Evolutionary conservation across 1,139 yeast genomes (phyloP).

Genomic region (Candida tropicalis): DNA sequence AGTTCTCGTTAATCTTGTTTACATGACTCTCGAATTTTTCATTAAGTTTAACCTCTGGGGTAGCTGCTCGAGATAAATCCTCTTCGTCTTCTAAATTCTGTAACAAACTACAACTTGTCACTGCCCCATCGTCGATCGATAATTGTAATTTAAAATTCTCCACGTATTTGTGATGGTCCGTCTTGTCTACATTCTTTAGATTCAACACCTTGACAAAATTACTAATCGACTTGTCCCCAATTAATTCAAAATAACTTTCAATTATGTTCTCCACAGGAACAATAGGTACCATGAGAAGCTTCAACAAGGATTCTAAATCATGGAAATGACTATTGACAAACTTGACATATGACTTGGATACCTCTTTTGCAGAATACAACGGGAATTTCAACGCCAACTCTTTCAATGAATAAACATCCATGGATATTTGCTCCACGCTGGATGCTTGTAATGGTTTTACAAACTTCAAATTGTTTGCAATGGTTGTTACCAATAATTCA

Average conservation of each 20-base stretch:
- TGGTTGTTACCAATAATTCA: slow-evolving; percentile 63
- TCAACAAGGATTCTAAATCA: slow-evolving; percentile 63
- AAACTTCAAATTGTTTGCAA: slow-evolving; percentile 57
- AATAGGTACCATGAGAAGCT: slow-evolving; percentile 62
- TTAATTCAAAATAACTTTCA: slow-evolving; percentile 63
- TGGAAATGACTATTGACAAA: slow-evolving; percentile 52
- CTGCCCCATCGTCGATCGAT: slow-evolving; percentile 43
- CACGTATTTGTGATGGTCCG: slow-evolving; percentile 51
- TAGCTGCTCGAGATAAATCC: slow-evolving; percentile 12
- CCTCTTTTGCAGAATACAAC: slow-evolving; percentile 31
- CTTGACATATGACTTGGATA: slow-evolving; percentile 46
- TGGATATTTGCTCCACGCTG: slow-evolving; percentile 78
- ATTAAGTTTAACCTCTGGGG: slow-evolving; percentile 43
- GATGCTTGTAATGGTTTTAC: slow-evolving; percentile 67
- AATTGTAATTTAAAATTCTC: slow-evolving; percentile 65
- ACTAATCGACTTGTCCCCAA: slow-evolving; percentile 63
- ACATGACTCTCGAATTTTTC: slow-evolving; percentile 58
- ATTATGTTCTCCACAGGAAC: slow-evolving; percentile 68
- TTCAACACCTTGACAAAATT: slow-evolving; percentile 69
- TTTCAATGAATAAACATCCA: slow-evolving; percentile 71
- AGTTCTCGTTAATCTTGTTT: slow-evolving; percentile 60
- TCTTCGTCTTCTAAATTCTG: slow-evolving; percentile 22
- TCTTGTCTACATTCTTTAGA: slow-evolving; percentile 59
- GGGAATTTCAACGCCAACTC: slow-evolving; percentile 58
- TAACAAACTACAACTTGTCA: slow-evolving; percentile 47